Conservation (phyloP, 768 basidiomycete species). For the Hypholoma sublateritium region DNA sequence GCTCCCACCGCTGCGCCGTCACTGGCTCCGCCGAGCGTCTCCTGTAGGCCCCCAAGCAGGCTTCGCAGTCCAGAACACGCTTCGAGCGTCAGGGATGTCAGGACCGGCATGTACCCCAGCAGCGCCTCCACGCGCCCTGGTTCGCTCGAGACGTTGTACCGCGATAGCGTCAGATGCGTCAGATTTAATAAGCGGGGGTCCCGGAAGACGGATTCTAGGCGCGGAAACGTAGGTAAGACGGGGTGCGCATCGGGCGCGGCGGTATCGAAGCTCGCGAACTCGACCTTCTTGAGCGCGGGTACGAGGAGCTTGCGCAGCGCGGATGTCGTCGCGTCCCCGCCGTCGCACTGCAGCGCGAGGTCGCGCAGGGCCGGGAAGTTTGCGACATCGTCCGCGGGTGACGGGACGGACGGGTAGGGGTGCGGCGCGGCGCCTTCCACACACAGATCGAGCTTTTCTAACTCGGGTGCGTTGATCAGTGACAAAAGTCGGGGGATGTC, state of each 20-base stretch:
- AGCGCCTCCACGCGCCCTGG: conserved; percentile 37
- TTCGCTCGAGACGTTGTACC: conserved; percentile 40
- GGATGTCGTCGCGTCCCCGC: conserved; percentile 36
- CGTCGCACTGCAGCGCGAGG: conserved; percentile 40
- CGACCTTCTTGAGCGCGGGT: conserved; percentile 43
- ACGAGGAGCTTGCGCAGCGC: conserved; percentile 44
- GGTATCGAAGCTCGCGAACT: conserved; percentile 37
- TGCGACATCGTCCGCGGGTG: conserved; percentile 15
- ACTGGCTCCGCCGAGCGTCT: conserved; percentile 29
- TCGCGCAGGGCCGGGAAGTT: conserved; percentile 37
- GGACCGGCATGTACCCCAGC: conserved; percentile 52
- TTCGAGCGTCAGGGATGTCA: conserved; percentile 47
- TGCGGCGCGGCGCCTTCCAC: conserved; percentile 29
- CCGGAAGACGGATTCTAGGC: conserved; percentile 52
- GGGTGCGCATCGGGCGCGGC: conserved; percentile 4
- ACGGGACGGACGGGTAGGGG: conserved; percentile 8
- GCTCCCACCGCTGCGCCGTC: conserved; percentile 3
- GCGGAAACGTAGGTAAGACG: conserved; percentile 36
- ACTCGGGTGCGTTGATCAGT: conserved; percentile 36
- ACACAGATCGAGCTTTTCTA: conserved; percentile 45
- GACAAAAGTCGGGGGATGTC: conserved; percentile 45
- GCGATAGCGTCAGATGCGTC: conserved; percentile 50
- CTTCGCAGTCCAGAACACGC: conserved; percentile 40
- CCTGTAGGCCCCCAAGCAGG: conserved; percentile 41
- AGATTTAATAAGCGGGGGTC: conserved; percentile 54